phyloP scores from a whole-genome alignment of 257 asterid species.

The Solanum sitiens region DNA sequence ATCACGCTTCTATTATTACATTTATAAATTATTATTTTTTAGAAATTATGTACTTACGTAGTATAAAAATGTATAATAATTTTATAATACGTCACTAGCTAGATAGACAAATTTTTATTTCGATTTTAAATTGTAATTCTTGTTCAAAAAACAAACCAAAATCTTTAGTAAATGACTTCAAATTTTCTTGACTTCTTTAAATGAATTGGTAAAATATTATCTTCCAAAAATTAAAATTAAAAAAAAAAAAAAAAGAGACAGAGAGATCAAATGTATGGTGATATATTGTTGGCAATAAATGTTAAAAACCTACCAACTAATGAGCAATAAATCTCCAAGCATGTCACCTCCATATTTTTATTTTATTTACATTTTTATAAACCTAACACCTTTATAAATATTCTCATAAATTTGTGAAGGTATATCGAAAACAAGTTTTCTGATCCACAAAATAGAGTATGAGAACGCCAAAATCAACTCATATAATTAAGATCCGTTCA shows the following conservation, averaged over 20 bases:
- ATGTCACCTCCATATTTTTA: background rate
- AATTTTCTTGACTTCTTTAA: background rate
- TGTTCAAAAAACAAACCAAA: background rate
- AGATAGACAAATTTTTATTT: background rate
- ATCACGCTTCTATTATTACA: background rate
- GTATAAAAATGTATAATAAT: background rate
- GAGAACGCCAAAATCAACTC: no score
- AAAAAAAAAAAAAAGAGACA: background rate
- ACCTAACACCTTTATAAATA: background rate
- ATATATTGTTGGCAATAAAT: background rate
- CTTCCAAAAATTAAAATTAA: background rate
- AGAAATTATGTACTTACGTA: no score
- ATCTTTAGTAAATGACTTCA: background rate
- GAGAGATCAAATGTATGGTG: background rate
- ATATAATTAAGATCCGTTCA: background rate
- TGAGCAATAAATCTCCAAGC: conserved; percentile 11
- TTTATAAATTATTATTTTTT: no score
- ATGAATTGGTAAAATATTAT: background rate
- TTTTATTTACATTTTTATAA: background rate
- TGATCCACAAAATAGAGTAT: no score
- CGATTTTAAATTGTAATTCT: background rate
- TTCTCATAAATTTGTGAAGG: background rate
- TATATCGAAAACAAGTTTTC: background rate
- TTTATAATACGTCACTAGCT: background rate
- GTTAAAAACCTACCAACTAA: conserved; percentile 11